Conservation (phyloP, 345 rosid species). For the Linum tenue region DNA sequence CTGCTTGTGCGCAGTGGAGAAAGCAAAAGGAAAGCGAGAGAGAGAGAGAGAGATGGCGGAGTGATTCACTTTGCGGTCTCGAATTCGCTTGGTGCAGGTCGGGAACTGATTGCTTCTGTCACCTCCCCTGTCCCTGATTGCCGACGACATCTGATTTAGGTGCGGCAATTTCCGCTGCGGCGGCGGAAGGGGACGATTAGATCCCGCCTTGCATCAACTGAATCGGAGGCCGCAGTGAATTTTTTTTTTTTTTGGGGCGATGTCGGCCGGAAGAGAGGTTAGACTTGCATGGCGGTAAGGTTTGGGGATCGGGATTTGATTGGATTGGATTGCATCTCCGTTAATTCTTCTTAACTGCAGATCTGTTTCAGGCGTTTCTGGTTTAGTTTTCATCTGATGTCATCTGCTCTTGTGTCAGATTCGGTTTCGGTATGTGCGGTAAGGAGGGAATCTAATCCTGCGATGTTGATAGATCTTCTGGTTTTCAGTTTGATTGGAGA, state of each 20-base stretch:
- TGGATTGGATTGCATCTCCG: too few species aligned
- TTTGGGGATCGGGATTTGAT: neutral
- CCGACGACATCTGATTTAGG: conserved; percentile 13
- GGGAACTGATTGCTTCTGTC: conserved; percentile 46
- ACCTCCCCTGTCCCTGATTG: neutral
- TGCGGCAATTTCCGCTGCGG: neutral
- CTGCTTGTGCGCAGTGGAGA: neutral
- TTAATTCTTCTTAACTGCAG: too few species aligned
- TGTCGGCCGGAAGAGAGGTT: neutral
- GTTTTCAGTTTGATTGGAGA: neutral
- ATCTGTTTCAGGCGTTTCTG: neutral
- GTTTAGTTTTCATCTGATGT: neutral
- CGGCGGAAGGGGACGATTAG: conserved; percentile 19
- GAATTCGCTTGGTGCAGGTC: conserved; percentile 99
- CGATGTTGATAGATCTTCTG: neutral
- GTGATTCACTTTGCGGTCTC: conserved; percentile 55
- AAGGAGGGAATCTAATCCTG: too few species aligned
- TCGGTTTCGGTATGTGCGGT: neutral
- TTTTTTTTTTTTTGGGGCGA: neutral
- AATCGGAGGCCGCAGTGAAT: conserved; percentile 85
- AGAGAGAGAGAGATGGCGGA: neutral
- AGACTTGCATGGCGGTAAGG: neutral
- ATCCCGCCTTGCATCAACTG: conserved; percentile 98
- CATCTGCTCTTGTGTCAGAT: neutral
- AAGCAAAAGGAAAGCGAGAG: too few species aligned